A percentile compares a stretch with the other conserved stretches of the same genome.
Conservation (phyloP, 2,329 filamentous ascomycete genomes). For the Dothideomycetes sp. region DNA sequence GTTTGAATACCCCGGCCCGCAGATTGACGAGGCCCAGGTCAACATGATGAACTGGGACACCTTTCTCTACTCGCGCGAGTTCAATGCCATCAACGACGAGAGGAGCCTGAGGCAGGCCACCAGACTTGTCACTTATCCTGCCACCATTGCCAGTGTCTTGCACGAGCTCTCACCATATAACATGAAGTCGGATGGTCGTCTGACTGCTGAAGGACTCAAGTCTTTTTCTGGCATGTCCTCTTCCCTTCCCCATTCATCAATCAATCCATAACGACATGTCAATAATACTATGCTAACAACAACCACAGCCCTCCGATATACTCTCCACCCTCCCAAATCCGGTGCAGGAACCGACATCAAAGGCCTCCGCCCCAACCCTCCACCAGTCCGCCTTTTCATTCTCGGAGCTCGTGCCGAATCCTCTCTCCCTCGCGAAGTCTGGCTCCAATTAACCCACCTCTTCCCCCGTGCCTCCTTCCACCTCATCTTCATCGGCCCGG, state of each 20-base stretch:
- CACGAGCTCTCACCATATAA: slow-evolving; percentile 92
- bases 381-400: slow-evolving; percentile 83
- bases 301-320: slow-evolving; percentile 83
- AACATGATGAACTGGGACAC: slow-evolving; percentile 99
- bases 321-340: slow-evolving; percentile 72
- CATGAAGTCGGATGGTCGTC: slow-evolving; percentile 59
- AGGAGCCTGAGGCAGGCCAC: slow-evolving; percentile 88
- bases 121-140: slow-evolving; percentile 81
- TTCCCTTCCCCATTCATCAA: not conserved
- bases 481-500: slow-evolving; percentile 87
- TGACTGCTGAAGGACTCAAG: slow-evolving; percentile 84
- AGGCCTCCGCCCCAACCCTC: slow-evolving; percentile 71
- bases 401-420: slow-evolving; percentile 95
- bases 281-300: no score
- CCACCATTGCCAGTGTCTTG: slow-evolving; percentile 81
- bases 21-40: slow-evolving; percentile 83
- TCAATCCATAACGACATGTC: no score
- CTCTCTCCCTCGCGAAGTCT: slow-evolving; percentile 83
- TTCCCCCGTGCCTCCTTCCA: slow-evolving; percentile 91
- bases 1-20: slow-evolving; percentile 78
- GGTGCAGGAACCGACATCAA: slow-evolving; percentile 66
- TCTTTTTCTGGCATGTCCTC: slow-evolving; percentile 72
- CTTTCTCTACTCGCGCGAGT: slow-evolving; percentile 84
- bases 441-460: slow-evolving; percentile 87
- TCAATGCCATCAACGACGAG: slow-evolving; percentile 82